Base-by-base conservation (phyloP, 257 asterid species). In the Solanum pennellii region DNA sequence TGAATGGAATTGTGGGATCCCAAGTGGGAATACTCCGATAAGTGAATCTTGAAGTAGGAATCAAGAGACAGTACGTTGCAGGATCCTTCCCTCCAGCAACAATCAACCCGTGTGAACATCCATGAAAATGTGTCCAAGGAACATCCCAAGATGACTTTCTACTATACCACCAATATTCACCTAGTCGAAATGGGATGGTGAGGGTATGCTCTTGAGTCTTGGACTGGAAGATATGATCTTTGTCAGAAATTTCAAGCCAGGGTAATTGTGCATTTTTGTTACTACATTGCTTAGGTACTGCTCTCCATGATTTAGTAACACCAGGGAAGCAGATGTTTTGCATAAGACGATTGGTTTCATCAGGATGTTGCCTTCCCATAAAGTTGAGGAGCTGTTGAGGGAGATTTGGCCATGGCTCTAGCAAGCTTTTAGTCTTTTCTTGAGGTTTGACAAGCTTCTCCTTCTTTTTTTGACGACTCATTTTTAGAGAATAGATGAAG, bases 1-100 rank as follows among this genome's bases (percentile, higher is more conserved):
- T 85, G 86, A 89, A 65, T 16, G 93, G 90, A 52, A 88, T 21
- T 10, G 45, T 86, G 71, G 66, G 15, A 86, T 86, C 89, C 88
- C 88, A 88, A 31, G 31, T 14, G 27, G 86, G 88, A 56, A 87
- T 5, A 83, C 1, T 62, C 74, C 76, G 35, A 44, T 62, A 85
- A 9, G 0, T 12, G 25, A 69, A 1, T 56, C 23, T 44, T 13
- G 37, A 5, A 42, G 66, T 18, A 31, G 33, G 42, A 86, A 84
- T 49, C 82, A 85, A 89, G 13, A 87, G 29, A 42, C 10, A 23
- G 44, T 29, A 89, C 39, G 21, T 8, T 18, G 83, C n/a, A 18
- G 20, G 31, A 69, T 35, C 35, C 27, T 44, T 72, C 35, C 47
- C 77, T 69, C 72, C 82, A 23, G 74, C 83, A 0, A 89, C 76